Percentiles rank a stretch among this genome's conserved stretches.
phyloP scores from a whole-genome alignment of 345 rosid species.

The Conringia planisiliqua region DNA sequence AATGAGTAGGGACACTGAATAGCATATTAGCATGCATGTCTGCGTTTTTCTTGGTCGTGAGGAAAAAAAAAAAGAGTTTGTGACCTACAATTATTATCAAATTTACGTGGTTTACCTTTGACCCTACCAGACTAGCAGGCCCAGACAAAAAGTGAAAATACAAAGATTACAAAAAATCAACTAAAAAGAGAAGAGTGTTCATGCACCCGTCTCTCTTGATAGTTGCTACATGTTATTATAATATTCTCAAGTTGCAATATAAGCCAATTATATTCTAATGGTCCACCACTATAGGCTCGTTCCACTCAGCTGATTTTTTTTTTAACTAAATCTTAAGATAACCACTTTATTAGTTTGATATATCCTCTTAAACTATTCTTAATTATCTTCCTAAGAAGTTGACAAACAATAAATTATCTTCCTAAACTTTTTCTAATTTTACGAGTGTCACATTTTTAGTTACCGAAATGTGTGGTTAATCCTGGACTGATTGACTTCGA shows the following conservation, averaged over 20 bases:
- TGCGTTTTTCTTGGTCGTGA: constrained; percentile 12
- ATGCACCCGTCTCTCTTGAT: constrained; percentile 29
- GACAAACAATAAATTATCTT: neutral
- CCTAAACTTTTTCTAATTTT: neutral
- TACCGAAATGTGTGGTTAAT: neutral
- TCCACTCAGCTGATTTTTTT: constrained; percentile 4
- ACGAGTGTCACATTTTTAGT: neutral
- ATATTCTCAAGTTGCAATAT: constrained; percentile 22
- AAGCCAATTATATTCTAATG: constrained; percentile 20
- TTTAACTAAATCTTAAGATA: neutral
- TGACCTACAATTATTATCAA: neutral
- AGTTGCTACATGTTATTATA: neutral
- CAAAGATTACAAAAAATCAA: constrained; percentile 5
- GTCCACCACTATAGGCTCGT: constrained; percentile 22
- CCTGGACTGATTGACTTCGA: neutral
- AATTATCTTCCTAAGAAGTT: neutral
- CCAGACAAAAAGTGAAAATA: constrained; percentile 3
- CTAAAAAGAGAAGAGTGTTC: constrained; percentile 16
- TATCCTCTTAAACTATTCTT: constrained; percentile 18
- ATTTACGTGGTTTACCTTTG: constrained; percentile 1
- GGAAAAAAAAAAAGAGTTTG: neutral
- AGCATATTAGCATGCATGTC: constrained; percentile 5
- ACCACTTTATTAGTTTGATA: constrained; percentile 2
- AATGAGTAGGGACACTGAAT: constrained; percentile 4
- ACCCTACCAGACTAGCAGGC: constrained; percentile 24